phyloP scores from a whole-genome alignment of 345 rosid genomes.

The Durio zibethinus region DNA sequence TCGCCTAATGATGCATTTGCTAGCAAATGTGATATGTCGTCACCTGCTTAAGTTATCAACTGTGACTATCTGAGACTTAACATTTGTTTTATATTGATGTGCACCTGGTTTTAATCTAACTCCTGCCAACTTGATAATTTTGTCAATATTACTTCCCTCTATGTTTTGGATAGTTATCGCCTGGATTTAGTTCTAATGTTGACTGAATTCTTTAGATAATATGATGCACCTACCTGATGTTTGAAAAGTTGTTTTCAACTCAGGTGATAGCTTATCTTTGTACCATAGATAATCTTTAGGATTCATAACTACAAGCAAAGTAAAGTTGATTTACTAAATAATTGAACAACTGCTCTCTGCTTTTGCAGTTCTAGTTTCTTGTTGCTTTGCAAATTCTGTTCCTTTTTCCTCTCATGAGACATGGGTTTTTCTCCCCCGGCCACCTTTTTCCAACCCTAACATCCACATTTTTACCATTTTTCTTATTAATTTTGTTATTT shows the following conservation, averaged over 20 bases:
- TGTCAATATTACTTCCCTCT: not conserved
- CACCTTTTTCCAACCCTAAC: not conserved
- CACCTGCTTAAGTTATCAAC: not conserved
- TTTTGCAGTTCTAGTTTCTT: not conserved
- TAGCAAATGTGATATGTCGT: not conserved
- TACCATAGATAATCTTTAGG: not conserved
- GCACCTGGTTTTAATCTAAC: not conserved
- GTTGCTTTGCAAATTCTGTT: not conserved
- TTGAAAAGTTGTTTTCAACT: not conserved
- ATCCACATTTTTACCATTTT: not conserved
- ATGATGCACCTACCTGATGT: not conserved
- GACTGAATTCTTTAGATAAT: not conserved
- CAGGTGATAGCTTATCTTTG: not conserved
- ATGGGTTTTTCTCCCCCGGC: not conserved
- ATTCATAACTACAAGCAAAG: not conserved
- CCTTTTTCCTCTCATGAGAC: not conserved
- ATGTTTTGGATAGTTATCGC: not conserved
- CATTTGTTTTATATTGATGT: not conserved
- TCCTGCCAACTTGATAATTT: not conserved
- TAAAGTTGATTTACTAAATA: not conserved
- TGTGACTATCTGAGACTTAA: not conserved
- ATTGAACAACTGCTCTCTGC: not conserved
- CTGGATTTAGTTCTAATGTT: not conserved
- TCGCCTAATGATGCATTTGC: not conserved
- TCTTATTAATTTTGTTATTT: not conserved